Conservation (phyloP, 179 eudicot genomes). For the Beta corolliflora region DNA sequence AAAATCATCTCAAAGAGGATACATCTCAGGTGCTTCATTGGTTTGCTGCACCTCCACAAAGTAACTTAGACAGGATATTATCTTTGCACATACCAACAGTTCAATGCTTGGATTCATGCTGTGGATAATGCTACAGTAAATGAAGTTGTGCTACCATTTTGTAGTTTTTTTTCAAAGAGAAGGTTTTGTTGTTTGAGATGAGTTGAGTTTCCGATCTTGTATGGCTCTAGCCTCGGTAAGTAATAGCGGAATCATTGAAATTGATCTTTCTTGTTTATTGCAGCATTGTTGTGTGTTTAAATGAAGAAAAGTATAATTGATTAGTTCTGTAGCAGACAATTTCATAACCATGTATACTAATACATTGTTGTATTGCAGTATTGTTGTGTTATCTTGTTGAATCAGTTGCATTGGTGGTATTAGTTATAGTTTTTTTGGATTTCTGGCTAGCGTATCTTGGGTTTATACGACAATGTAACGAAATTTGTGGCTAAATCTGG, state of each 20-base stretch:
- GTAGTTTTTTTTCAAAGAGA: constrained; percentile 13
- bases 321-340: too few relatives aligned
- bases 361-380: too few relatives aligned
- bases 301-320: not conserved
- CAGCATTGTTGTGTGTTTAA: constrained; percentile 9
- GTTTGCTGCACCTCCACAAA: constrained; percentile 36
- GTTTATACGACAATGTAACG: too few relatives aligned
- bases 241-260: not conserved
- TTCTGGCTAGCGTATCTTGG: too few relatives aligned
- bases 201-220: constrained; percentile 5
- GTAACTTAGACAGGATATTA: constrained; percentile 33
- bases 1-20: not conserved
- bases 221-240: not conserved
- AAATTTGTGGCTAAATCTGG: too few relatives aligned
- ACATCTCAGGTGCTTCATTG: constrained; percentile 27
- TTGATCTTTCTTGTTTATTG: constrained; percentile 22
- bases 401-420: too few relatives aligned
- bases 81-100: constrained; percentile 42
- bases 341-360: too few relatives aligned
- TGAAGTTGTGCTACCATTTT: not conserved
- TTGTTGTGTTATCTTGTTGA: too few relatives aligned
- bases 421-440: too few relatives aligned
- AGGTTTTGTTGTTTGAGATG: not conserved
- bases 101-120: constrained; percentile 17
- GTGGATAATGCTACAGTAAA: not conserved